Evolutionary conservation across 306 rosid species (phyloP), one percentile per base, ranked within the genome.

Genomic region (Prunus campanulata): DNA sequence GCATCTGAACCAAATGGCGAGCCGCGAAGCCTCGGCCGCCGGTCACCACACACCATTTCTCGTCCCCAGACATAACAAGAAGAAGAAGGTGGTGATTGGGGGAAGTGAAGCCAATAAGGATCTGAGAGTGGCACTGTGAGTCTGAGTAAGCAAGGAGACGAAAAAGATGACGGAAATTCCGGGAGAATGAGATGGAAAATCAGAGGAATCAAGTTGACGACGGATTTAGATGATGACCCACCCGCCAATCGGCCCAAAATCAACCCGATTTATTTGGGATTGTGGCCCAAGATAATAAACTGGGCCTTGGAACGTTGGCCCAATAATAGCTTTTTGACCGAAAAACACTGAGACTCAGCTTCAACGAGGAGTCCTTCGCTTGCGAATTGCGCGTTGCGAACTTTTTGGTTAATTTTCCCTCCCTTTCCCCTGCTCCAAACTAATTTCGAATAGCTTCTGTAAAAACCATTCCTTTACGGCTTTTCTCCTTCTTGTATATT

Each of bases 1-100:
- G 87, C 93, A 88, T 89, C 72, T 86, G 90, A 3, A 91, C 97
- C 83, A 96, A 83, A 83, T 96, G 99, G 2, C 99, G 88, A 4
- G 99, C 99, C 16, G 97, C 96, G 73, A 96, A 96, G 71, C 99
- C 99, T 4, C 99, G 87, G 5, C 96, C 99, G 42, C 99, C 99
- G 27, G 96, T 96, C 55, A 96, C 98, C 62, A 91, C 91, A 77
- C 99, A 91, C 92, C 98, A 96, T 66, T 72, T 83, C 25, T 83
- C 90, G 47, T 74, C 90, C 5, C 47, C 79, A 4, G 84, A 78
- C 97, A 90, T 91, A 2, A 50, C 25, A 27, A 4, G 49, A 35
- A 18, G 19, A 18, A 6, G 42, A 35, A 8, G 27, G 15, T 11
- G 49, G 27, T 2, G 50, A 65, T 65, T 47, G 68, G 56, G 5